These are phyloP conservation scores for Irpex rosettiformis DNA, from an alignment of 1,284 basidiomycete genomes.

Conservation along the genomic window DNA sequence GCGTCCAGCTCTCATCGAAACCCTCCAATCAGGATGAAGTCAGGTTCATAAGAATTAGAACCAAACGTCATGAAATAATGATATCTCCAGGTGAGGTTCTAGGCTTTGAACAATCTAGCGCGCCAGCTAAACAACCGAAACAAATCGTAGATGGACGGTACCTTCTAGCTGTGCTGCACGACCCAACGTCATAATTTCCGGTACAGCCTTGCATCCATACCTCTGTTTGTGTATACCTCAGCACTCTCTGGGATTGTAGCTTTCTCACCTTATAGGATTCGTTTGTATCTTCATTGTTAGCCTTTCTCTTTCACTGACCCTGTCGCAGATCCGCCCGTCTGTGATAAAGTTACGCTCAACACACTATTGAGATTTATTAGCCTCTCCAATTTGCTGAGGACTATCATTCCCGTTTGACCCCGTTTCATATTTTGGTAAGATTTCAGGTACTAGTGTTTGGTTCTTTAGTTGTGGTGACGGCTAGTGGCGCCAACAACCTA, in stretches of 20 bases:
- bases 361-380: neutral
- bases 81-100: constrained; percentile 83
- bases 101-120: neutral
- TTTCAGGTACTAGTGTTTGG: constrained; percentile 10
- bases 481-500: constrained; percentile 1
- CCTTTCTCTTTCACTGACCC: neutral
- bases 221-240: neutral
- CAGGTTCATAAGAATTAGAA: constrained; percentile 86
- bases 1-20: neutral
- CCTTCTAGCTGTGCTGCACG: constrained; percentile 82
- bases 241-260: neutral
- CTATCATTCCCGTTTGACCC: constrained; percentile 3
- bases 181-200: constrained; percentile 44
- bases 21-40: constrained; percentile 68
- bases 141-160: constrained; percentile 65
- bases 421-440: constrained; percentile 11
- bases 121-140: neutral
- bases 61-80: constrained; percentile 89
- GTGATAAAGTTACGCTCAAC: neutral
- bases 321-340: neutral
- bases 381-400: neutral
- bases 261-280: neutral
- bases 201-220: neutral
- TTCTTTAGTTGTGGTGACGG: neutral
- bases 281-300: neutral